Evolutionary conservation across 345 rosid species (phyloP), one percentile per base, ranked within the genome.

Genomic region (Alliaria petiolata): DNA sequence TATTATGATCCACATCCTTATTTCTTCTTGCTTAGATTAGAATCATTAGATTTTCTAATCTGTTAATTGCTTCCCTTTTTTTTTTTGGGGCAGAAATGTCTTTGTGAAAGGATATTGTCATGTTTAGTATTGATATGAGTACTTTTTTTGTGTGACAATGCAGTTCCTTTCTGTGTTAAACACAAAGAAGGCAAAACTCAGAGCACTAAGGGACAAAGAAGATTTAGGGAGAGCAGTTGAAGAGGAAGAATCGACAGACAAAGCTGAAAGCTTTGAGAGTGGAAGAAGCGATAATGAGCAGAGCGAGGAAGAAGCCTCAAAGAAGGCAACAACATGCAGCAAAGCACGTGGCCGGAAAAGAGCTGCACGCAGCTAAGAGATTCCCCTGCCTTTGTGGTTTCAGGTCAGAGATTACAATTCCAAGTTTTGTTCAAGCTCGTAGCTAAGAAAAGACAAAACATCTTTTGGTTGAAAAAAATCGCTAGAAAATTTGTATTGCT

Each of bases 171-270:
- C 72, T 31, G 86, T 89, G 14, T 72, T 93, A 69, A 93, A 93
- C 71, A 70, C 96, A 35, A 93, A 91, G 86, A 93, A 93, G 75
- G 77, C 77, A 62, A 93, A 93, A 77, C 89, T 93, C 31, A 84
- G 97, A 74, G 92, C 84, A 60, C 87, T 87, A 62, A 87, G 89
- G 52, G 90, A 86, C 50, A 84, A 75, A 82, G 17, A 82, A 83
- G 74, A 76, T 65, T 64, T 83, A 76, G 76, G 19, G 73, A 59
- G 45, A 77, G 31, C 75, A 80, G 71, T 71, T 20, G 67, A 69
- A 20, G 85, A 83, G 74, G 90, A 85, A 76, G 92, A 81, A 19
- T 80, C 84, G 1, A 77, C 85, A 8, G 98, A 84, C 39, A 78
- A 84, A 86, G 80, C 86, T 5, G 90, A 86, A 70, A 84, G 85